Evolutionary conservation across 805 yeast species (phyloP).

Genomic region (Metschnikowia anglica): DNA sequence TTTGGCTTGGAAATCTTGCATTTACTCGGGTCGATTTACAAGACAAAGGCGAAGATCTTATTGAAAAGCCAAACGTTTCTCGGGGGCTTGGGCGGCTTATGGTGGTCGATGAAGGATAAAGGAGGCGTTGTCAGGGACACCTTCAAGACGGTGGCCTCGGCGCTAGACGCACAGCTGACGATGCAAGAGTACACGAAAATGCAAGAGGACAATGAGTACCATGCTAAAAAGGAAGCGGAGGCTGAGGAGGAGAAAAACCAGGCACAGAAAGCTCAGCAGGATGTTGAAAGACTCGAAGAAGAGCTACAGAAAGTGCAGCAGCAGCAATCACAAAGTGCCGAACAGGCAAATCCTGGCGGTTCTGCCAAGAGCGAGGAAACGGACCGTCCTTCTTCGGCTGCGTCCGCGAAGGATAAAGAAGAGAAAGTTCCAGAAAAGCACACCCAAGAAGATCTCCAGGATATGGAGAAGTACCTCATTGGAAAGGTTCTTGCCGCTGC

Average conservation of each 20-base stretch:
- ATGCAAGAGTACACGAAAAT: conserved; percentile 70
- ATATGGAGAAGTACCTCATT: conserved; percentile 69
- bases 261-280: conserved; percentile 22
- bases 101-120: conserved; percentile 69
- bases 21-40: conserved; percentile 67
- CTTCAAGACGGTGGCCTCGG: conserved; percentile 65
- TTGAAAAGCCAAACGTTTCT: conserved; percentile 61
- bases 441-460: conserved; percentile 61
- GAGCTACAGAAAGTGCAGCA: conserved; percentile 16
- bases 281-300: conserved; percentile 22
- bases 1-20: conserved; percentile 83
- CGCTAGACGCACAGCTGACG: conserved; percentile 75
- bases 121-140: conserved; percentile 74
- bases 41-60: conserved; percentile 61
- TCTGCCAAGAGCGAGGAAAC: no score
- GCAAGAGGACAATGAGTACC: conserved; percentile 55
- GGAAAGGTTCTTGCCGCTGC: conserved; percentile 83
- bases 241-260: conserved; percentile 17
- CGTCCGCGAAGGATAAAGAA: conserved; percentile 1
- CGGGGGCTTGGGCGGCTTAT: conserved; percentile 62
- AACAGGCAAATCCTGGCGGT: no score
- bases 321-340: no score
- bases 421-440: conserved; percentile 38
- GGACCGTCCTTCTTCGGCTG: not conserved
- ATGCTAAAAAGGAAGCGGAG: conserved; percentile 38